A percentile compares a stretch with the other conserved stretches of the same genome.
Evolutionary conservation across 2,329 filamentous ascomycete genomes (phyloP).

Genomic region (Aspergillus fijiensis): DNA sequence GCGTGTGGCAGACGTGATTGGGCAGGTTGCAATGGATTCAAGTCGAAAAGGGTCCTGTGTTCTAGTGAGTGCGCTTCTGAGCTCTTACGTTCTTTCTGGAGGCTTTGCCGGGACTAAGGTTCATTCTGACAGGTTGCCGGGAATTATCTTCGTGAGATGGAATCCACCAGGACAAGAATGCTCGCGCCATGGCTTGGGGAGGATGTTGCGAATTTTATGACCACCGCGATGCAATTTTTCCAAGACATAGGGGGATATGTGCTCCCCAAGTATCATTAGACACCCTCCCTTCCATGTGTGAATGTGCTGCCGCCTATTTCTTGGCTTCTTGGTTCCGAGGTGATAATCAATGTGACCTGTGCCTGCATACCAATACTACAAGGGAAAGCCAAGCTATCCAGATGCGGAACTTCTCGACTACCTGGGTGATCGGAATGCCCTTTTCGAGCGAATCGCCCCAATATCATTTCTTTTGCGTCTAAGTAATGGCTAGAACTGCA

Average conservation of each 20-base stretch:
- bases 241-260: slow-evolving; percentile 27
- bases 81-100: not conserved
- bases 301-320: not conserved
- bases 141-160: slow-evolving; percentile 22
- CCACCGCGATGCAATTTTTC: slow-evolving; percentile 22
- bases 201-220: slow-evolving; percentile 22
- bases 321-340: not conserved
- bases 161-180: slow-evolving; percentile 12
- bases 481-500: not conserved
- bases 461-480: not conserved
- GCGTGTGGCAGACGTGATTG: slow-evolving; percentile 46
- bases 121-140: slow-evolving; percentile 20
- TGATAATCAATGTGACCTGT: not conserved
- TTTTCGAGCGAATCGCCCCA: not conserved
- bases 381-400: not conserved
- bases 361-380: not conserved
- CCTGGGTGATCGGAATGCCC: not conserved
- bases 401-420: not conserved
- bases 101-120: not conserved
- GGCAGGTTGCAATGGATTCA: slow-evolving; percentile 38
- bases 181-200: slow-evolving; percentile 21
- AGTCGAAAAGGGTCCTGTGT: slow-evolving; percentile 26
- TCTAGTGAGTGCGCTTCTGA: slow-evolving; percentile 21
- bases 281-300: not conserved
- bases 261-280: slow-evolving; percentile 9